phyloP scores from a whole-genome alignment of 257 asterid genomes.

The Anisodus acutangulus region DNA sequence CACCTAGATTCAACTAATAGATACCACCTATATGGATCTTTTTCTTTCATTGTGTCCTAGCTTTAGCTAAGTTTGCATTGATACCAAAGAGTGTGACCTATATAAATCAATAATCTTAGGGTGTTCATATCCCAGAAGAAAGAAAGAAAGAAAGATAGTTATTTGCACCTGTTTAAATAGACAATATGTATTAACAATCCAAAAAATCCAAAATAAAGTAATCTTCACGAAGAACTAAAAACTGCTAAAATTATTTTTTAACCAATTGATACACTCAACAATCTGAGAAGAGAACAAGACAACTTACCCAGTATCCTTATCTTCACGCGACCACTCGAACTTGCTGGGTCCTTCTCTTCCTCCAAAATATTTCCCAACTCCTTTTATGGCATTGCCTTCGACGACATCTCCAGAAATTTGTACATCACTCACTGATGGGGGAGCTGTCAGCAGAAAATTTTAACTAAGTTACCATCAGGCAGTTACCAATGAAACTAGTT shows the following conservation, averaged over 20 bases:
- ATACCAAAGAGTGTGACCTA: neutral
- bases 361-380: conserved; percentile 87
- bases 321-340: conserved; percentile 90
- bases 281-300: conserved; percentile 29
- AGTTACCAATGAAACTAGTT: conserved; percentile 11
- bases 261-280: conserved; percentile 35
- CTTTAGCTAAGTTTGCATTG: too few species aligned
- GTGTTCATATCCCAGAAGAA: neutral
- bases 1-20: too few species aligned
- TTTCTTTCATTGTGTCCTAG: too few species aligned
- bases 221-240: neutral
- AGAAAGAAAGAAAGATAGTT: neutral
- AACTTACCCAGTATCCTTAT: conserved; percentile 76
- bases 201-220: neutral
- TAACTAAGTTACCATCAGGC: conserved; percentile 19
- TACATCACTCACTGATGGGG: conserved; percentile 82
- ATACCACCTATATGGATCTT: too few species aligned
- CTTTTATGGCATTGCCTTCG: conserved; percentile 77
- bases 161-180: neutral
- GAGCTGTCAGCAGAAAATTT: conserved; percentile 59
- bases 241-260: conserved; percentile 14
- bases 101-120: neutral
- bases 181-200: neutral
- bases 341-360: conserved; percentile 99
- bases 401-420: conserved; percentile 75